A percentile compares a stretch with the other conserved stretches of the same genome.
These are phyloP conservation scores for Talaromyces wortmannii DNA, from an alignment of 495 filamentous ascomycete genomes.

Conservation along the genomic window DNA sequence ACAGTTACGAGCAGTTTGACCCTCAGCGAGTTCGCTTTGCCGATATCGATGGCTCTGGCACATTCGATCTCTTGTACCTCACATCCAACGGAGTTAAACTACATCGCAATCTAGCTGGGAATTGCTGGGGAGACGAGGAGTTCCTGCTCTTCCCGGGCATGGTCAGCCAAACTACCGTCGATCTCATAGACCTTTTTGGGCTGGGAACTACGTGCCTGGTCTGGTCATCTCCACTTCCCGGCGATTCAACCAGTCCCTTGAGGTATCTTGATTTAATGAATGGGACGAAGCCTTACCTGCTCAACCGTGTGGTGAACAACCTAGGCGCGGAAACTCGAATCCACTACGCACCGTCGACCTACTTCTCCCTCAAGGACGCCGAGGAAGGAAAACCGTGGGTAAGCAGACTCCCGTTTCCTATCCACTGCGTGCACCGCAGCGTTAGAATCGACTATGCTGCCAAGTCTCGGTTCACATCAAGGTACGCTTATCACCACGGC, in stretches of 20 bases:
- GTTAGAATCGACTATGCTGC: conserved; percentile 13
- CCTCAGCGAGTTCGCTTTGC: conserved; percentile 8
- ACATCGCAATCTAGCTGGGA: conserved; percentile 15
- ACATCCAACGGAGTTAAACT: conserved; percentile 1
- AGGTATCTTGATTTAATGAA: conserved; percentile 12
- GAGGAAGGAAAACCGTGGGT: conserved; percentile 17
- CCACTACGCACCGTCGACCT: conserved; percentile 17
- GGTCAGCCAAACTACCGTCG: conserved; percentile 2
- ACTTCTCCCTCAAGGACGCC: conserved; percentile 20
- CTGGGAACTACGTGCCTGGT: conserved; percentile 19
- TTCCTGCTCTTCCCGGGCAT: conserved; percentile 6
- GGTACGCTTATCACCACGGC: conserved; percentile 27
- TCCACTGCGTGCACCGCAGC: conserved; percentile 12
- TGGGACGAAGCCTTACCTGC: conserved; percentile 7
- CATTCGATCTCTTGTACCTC: conserved; percentile 26
- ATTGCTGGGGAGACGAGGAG: conserved; percentile 9
- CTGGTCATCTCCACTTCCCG: background rate
- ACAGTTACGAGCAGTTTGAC: conserved; percentile 8
- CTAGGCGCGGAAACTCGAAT: conserved; percentile 14
- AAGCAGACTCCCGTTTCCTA: conserved; percentile 20
- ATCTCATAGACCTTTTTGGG: conserved; percentile 20
- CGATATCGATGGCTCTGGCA: conserved; percentile 28
- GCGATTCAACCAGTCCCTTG: background rate
- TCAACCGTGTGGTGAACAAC: conserved; percentile 5
- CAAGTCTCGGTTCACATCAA: background rate